Percentiles rank a stretch among this genome's conserved stretches.
Evolutionary conservation across 805 yeast species (phyloP).

Genomic region (Kluyveromyces siamensis): DNA sequence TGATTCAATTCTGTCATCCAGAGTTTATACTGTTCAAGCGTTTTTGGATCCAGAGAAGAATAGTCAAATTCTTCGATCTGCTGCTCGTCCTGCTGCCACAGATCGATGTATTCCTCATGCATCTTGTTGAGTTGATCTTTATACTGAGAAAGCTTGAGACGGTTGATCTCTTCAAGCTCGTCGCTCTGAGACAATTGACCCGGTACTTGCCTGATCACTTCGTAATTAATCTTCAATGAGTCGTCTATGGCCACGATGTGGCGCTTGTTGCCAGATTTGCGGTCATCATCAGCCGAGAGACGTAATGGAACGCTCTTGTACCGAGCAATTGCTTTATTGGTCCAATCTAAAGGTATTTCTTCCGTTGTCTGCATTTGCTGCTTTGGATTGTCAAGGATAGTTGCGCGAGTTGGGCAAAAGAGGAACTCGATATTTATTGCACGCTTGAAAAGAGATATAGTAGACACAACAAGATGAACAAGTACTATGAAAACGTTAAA

Average conservation of each 20-base stretch:
- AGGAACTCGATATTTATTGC: too few relatives aligned
- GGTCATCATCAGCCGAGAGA: conserved; percentile 4
- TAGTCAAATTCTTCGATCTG: conserved; percentile 1
- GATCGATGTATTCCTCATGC: conserved; percentile 19
- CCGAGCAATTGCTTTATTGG: background rate
- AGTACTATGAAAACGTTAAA: too few relatives aligned
- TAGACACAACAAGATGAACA: too few relatives aligned
- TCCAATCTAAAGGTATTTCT: background rate
- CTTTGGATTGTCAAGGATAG: background rate
- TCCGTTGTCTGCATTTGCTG: background rate
- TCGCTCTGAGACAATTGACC: conserved; percentile 10
- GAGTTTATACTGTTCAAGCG: conserved; percentile 11
- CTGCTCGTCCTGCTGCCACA: background rate
- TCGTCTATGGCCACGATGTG: conserved; percentile 27
- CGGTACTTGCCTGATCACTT: conserved; percentile 25
- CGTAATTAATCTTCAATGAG: conserved; percentile 27
- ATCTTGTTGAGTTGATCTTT: conserved; percentile 19
- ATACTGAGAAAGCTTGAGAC: conserved; percentile 18
- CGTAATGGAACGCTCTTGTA: background rate
- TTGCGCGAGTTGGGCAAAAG: background rate
- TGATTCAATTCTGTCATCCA: conserved; percentile 16
- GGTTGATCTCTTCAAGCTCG: conserved; percentile 13
- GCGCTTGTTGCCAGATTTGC: conserved; percentile 14
- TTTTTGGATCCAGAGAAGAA: background rate
- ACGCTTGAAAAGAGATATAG: too few relatives aligned